Percentiles rank a stretch among this genome's conserved stretches.
phyloP scores from a whole-genome alignment of 2,329 filamentous ascomycete species.

The Beauveria pseudobassiana region DNA sequence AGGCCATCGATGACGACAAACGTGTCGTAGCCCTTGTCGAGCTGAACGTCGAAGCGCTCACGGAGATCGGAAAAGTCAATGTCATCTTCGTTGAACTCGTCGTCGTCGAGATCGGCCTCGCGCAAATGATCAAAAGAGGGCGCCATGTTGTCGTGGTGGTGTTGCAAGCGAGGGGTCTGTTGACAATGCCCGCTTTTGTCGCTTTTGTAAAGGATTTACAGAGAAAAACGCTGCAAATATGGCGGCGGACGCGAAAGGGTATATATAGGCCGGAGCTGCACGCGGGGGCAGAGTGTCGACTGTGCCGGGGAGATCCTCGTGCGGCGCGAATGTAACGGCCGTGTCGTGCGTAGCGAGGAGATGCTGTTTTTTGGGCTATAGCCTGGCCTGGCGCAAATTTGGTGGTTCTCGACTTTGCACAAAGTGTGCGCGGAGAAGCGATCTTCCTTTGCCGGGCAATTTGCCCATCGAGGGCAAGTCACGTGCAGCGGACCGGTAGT shows the following conservation, averaged over 20 bases:
- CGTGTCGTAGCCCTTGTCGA: conserved; percentile 92
- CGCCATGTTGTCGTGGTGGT: conserved; percentile 64
- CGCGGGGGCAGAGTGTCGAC: conserved; percentile 7
- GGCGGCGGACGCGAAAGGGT: background rate
- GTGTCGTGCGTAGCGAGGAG: conserved; percentile 20
- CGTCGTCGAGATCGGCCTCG: conserved; percentile 80
- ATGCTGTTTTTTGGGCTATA: conserved; percentile 10
- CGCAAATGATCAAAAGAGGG: conserved; percentile 81
- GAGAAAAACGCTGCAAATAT: background rate
- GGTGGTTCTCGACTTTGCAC: conserved; percentile 27
- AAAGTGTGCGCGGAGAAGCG: conserved; percentile 32
- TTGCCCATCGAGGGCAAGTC: conserved; percentile 31
- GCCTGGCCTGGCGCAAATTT: conserved; percentile 26
- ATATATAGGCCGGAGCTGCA: background rate
- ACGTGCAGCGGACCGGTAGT: conserved; percentile 23
- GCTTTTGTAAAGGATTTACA: background rate
- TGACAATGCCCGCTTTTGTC: conserved; percentile 29
- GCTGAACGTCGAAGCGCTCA: conserved; percentile 90
- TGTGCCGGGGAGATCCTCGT: conserved; percentile 1
- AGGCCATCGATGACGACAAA: conserved; percentile 96
- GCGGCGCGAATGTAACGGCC: conserved; percentile 15
- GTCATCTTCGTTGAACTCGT: conserved; percentile 85
- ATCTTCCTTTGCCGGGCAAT: conserved; percentile 28
- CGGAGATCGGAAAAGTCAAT: conserved; percentile 91
- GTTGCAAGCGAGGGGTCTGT: conserved; percentile 25